Conservation (phyloP, 192 early-diverging fungal genomes). For the Coemansia sp. region DNA sequence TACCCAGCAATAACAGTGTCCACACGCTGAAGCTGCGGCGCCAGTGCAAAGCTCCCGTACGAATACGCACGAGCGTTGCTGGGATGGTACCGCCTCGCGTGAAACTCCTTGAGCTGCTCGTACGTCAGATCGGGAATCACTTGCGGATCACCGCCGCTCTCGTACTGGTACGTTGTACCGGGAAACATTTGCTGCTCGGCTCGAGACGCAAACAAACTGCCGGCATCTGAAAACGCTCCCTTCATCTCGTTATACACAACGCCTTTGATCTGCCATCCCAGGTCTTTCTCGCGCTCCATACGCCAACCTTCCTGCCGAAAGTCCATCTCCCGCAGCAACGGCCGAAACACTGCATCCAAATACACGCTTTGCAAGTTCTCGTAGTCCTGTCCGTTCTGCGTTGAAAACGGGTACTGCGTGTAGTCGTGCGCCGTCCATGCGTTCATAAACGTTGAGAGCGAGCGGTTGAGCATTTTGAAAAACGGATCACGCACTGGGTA, state of each 20-base stretch:
- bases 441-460: conserved; percentile 97
- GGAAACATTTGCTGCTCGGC: conserved; percentile 83
- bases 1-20: conserved; percentile 63
- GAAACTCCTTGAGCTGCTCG: conserved; percentile 78
- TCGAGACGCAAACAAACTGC: conserved; percentile 73
- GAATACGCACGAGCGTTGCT: conserved; percentile 90
- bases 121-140: conserved; percentile 87
- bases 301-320: conserved; percentile 97
- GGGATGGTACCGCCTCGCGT: conserved; percentile 85
- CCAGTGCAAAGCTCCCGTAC: conserved; percentile 82
- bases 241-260: conserved; percentile 99
- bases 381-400: conserved; percentile 87
- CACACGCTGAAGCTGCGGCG: conserved; percentile 70
- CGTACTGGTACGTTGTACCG: conserved; percentile 74
- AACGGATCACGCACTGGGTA: conserved; percentile 98
- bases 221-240: conserved; percentile 80
- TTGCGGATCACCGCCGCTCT: conserved; percentile 89
- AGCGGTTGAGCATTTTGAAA: conserved; percentile 96
- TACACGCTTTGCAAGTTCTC: conserved; percentile 88
- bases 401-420: conserved; percentile 92
- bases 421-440: conserved; percentile 88
- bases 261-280: conserved; percentile 73
- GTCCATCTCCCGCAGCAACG: conserved; percentile 75
- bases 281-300: conserved; percentile 74
- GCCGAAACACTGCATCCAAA: conserved; percentile 86